Percentiles rank a stretch among this genome's conserved stretches.
phyloP scores from a whole-genome alignment of 306 rosid genomes.

The Clitoria ternatea region DNA sequence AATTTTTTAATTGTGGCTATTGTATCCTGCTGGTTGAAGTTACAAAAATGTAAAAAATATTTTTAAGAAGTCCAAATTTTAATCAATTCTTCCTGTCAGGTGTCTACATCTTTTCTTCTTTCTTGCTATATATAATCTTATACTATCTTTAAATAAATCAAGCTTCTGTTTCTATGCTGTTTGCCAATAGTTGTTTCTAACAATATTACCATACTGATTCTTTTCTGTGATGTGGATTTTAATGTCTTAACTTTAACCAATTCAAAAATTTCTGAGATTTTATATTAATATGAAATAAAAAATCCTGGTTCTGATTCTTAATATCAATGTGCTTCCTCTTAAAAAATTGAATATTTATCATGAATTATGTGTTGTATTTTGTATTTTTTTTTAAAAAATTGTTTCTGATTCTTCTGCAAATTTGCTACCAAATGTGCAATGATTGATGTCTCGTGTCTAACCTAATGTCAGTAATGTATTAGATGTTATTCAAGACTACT shows the following conservation, averaged over 20 bases:
- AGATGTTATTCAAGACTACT: background rate
- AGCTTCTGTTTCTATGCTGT: background rate
- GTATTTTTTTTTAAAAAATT: no score
- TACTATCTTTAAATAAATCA: background rate
- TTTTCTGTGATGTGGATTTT: background rate
- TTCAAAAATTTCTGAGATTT: background rate
- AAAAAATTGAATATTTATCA: background rate
- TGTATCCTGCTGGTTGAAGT: background rate
- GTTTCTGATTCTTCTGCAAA: constrained; percentile 15
- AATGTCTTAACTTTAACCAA: background rate
- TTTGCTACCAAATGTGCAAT: constrained; percentile 2
- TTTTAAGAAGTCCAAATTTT: background rate
- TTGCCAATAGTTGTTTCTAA: background rate
- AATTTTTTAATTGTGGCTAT: background rate
- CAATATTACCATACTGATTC: background rate
- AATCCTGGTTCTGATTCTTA: background rate
- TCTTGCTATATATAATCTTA: background rate
- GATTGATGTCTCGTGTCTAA: background rate
- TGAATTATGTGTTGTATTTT: background rate
- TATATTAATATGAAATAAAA: background rate
- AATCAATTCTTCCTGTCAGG: background rate
- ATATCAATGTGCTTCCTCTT: background rate
- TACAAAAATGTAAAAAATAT: background rate
- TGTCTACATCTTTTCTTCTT: background rate
- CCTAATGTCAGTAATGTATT: no score